Evolutionary conservation across 2,329 filamentous ascomycete species (phyloP).

Genomic region (Colletotrichum limetticola): DNA sequence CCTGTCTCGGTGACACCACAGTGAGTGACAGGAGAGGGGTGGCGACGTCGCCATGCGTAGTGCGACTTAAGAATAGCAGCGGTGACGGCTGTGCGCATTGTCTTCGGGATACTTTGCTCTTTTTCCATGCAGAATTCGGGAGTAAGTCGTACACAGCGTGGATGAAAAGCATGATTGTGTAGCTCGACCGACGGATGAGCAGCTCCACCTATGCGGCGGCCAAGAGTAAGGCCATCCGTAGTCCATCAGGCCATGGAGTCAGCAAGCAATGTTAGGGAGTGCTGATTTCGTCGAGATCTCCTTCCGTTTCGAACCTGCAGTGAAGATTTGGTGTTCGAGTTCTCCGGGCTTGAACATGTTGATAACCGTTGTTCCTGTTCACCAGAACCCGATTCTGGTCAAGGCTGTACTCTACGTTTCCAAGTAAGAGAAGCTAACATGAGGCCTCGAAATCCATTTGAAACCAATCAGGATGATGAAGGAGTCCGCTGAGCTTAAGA

Average conservation of each 20-base stretch:
- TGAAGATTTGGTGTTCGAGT: background rate
- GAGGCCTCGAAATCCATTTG: background rate
- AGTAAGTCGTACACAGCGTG: conserved; percentile 44
- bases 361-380: background rate
- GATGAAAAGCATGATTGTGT: conserved; percentile 40
- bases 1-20: conserved; percentile 45
- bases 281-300: background rate
- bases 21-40: conserved; percentile 45
- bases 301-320: background rate
- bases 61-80: conserved; percentile 39
- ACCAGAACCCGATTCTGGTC: background rate
- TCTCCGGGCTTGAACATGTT: background rate
- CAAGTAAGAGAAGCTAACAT: no score
- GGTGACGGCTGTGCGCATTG: conserved; percentile 47
- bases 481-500: conserved; percentile 18
- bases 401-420: background rate
- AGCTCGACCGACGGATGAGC: conserved; percentile 24
- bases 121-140: conserved; percentile 42
- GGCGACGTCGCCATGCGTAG: conserved; percentile 35
- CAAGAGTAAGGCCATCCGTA: conserved; percentile 37
- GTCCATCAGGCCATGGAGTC: conserved; percentile 8
- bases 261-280: background rate
- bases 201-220: conserved; percentile 22
- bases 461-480: background rate
- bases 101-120: conserved; percentile 46